Evolutionary conservation across 306 rosid species (phyloP), one percentile per base, ranked within the genome.

Genomic region (Dryas drummondii): DNA sequence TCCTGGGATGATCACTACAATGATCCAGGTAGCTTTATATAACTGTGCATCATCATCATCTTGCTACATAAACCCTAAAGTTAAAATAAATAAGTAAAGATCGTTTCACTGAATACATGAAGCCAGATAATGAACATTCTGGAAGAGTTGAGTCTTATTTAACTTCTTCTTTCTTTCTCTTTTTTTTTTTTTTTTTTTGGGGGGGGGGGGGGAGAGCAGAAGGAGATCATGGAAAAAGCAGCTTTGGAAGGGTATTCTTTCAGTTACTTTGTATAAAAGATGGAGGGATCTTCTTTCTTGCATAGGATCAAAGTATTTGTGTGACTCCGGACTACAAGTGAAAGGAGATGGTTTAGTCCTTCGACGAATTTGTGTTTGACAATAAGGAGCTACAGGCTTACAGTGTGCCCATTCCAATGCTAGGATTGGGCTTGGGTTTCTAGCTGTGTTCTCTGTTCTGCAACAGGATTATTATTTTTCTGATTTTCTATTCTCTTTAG

Each of bases 1-100:
- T 75, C 88, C 98, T 72, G 97, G 98, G 80, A 82, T 70, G 86
- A 86, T 94, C 79, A 90, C 97, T 9, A 66, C 80, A 81, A 14
- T 73, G 52, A 85, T 94, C 71, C 91, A 86, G 86, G 97, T 94
- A 82, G 82, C 12, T 42, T 17, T 44, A n/a, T 26, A 59, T n/a
- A 32, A 32, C 37, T 32, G 37, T 32, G 37, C 37, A 32, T 32
- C 37, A 32, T 32, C 37, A 32, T 32, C 37, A 32, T 32, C 37
- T 32, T 32, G 37, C 37, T 2, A 32, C 37, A 32, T 32, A 32
- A 32, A 32, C 37, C 37, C 37, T 32, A 32, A 32, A 32, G 37
- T 32, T 32, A 32, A 52, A 58, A 7, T 41, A 4, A 6, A 42
- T 17, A 10, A 55, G 42, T 9, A 64, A 6, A 5, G 0, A 22